These are phyloP conservation scores for Vaccinium corymbosum DNA, from an alignment of 148 eudicot genomes.

Conservation along the genomic window DNA sequence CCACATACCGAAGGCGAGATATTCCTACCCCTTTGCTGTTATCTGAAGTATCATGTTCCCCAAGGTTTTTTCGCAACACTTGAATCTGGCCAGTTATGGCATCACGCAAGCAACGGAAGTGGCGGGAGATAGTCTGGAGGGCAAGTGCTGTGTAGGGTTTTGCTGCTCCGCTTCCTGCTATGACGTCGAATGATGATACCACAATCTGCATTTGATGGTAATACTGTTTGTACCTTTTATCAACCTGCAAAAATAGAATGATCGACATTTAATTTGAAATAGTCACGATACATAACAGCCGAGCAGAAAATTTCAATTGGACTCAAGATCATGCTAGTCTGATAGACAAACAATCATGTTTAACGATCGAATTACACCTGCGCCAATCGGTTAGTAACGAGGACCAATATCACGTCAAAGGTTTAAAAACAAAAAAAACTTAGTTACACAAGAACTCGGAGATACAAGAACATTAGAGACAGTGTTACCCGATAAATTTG, in stretches of 20 bases:
- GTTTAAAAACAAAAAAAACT: background rate
- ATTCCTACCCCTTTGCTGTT: constrained; percentile 23
- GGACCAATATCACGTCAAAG: background rate
- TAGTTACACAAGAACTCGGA: background rate
- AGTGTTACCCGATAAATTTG: background rate
- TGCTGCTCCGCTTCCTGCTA: constrained; percentile 37
- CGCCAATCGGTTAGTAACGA: background rate
- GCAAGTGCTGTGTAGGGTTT: constrained; percentile 41
- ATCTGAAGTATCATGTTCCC: constrained; percentile 16
- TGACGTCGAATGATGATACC: constrained; percentile 32
- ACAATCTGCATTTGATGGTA: constrained; percentile 41
- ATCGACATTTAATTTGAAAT: background rate
- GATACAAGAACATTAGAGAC: background rate
- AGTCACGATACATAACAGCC: background rate
- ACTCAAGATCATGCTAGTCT: background rate
- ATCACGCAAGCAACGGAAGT: constrained; percentile 39
- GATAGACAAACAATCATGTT: background rate
- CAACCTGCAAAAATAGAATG: constrained; percentile 26
- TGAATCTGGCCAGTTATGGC: constrained; percentile 33
- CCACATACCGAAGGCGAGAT: constrained; percentile 28
- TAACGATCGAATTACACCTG: background rate
- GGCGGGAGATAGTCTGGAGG: constrained; percentile 39
- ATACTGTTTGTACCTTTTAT: constrained; percentile 47
- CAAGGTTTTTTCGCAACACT: constrained; percentile 16
- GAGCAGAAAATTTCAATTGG: background rate